phyloP scores from a whole-genome alignment of 345 rosid genomes.

The Carallia pectinifolia region DNA sequence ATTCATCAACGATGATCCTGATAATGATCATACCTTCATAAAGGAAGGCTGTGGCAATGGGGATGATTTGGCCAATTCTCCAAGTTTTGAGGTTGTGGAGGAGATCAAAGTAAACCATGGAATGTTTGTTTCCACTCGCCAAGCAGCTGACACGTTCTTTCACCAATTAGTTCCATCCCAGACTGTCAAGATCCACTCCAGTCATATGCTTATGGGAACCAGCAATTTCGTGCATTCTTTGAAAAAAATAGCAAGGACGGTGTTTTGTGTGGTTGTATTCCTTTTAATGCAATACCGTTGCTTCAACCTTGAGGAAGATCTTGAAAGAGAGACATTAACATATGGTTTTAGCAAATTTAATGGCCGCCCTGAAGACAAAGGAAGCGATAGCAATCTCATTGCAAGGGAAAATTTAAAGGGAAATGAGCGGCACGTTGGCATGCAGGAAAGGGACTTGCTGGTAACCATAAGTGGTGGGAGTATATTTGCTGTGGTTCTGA shows the following conservation, averaged over 20 bases:
- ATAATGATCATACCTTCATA: slow-evolving; percentile 4
- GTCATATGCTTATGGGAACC: slow-evolving; percentile 20
- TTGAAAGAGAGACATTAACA: slow-evolving; percentile 20
- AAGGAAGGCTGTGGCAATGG: slow-evolving; percentile 31
- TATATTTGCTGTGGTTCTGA: slow-evolving; percentile 29
- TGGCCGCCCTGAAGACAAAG: slow-evolving; percentile 2
- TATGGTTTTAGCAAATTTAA: slow-evolving; percentile 10
- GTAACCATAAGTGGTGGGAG: slow-evolving; percentile 29
- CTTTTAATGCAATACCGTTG: slow-evolving; percentile 33
- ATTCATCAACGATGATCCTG: slow-evolving; percentile 42
- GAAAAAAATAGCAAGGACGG: slow-evolving; percentile 27
- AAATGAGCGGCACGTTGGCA: not conserved
- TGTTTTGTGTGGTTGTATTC: slow-evolving; percentile 36
- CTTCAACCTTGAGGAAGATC: slow-evolving; percentile 27
- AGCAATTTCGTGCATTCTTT: slow-evolving; percentile 24
- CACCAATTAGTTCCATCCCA: slow-evolving; percentile 83
- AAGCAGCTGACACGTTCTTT: slow-evolving; percentile 78
- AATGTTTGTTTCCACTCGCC: slow-evolving; percentile 69
- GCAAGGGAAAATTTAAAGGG: slow-evolving; percentile 15
- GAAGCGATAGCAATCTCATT: slow-evolving; percentile 7
- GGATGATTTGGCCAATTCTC: slow-evolving; percentile 43
- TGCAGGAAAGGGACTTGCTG: slow-evolving; percentile 22
- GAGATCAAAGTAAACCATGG: slow-evolving; percentile 75
- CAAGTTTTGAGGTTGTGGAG: slow-evolving; percentile 65
- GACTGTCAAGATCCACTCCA: slow-evolving; percentile 61